These are phyloP conservation scores for Mortierella hygrophila DNA, from an alignment of 192 early-diverging fungal genomes.

Conservation along the genomic window DNA sequence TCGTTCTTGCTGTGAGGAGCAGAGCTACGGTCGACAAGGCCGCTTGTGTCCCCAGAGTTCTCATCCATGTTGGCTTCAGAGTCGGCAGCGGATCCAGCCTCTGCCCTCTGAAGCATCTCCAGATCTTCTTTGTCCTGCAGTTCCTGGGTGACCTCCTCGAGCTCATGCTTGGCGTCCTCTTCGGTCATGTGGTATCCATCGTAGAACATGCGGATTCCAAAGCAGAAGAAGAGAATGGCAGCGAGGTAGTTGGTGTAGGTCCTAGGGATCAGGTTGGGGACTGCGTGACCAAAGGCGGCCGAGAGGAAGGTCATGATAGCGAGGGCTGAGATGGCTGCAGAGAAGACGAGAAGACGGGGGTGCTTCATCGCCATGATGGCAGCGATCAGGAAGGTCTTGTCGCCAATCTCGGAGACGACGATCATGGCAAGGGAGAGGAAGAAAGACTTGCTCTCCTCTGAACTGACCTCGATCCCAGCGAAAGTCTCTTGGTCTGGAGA, in stretches of 20 bases:
- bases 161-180: conserved; percentile 90
- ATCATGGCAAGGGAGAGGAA: conserved; percentile 87
- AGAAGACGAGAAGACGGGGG: conserved; percentile 91
- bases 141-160: conserved; percentile 92
- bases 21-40: conserved; percentile 5
- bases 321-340: conserved; percentile 89
- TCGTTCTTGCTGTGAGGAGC: conserved; percentile 32
- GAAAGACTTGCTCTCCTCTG: conserved; percentile 62
- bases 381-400: conserved; percentile 99
- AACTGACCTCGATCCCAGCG: conserved; percentile 32
- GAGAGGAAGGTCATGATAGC: conserved; percentile 97
- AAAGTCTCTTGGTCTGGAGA: not conserved
- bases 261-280: conserved; percentile 89
- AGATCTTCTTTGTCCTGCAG: conserved; percentile 81
- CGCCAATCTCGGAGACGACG: conserved; percentile 96
- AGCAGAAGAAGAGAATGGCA: conserved; percentile 89
- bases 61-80: conserved; percentile 33
- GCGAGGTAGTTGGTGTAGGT: conserved; percentile 90
- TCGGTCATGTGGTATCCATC: conserved; percentile 91
- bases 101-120: conserved; percentile 67
- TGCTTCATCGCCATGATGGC: conserved; percentile 99
- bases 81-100: conserved; percentile 65
- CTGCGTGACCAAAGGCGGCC: conserved; percentile 90
- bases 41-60: conserved; percentile 32
- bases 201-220: conserved; percentile 90